Base-by-base conservation (phyloP, 441 rosid genomes). In the Populus hybrid region DNA sequence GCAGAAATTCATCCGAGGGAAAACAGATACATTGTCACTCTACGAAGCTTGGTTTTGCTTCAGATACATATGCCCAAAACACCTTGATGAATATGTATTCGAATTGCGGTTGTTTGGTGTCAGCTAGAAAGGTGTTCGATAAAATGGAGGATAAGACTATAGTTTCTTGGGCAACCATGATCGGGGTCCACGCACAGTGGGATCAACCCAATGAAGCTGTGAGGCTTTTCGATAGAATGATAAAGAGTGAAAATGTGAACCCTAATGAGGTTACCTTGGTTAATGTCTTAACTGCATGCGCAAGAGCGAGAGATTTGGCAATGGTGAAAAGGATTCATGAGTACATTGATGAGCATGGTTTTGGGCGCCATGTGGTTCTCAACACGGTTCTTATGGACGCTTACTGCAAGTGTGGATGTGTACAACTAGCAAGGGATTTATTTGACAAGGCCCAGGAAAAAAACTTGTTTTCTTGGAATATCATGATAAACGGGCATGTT, bases 401-500 rank as follows among this genome's bases (percentile, higher is more conserved):
- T 36, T 80, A 78, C 24, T 77, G 81, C 72, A 80, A 78, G 64
- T 80, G 81, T 30, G 65, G 79, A 3, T 63, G 74, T 16, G 12
- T 67, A 34, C 46, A 36, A 1, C 61, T 67, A 24, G 81, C 80
- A 14, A 75, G 70, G 40, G 46, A 75, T 67, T 5, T 76, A 34
- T 81, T 82, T 30, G 77, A 80, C 16, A 63, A 46, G 36, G 70
- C 77, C 67, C 76, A 46, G 61, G 26, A 65, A 30, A 79, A 81
- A 20, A 78, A 79, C n/a, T 66, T 69, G 69, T 70, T 81, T 72
- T 84, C 74, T 36, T 83, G 86, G 86, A 84, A 84, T 46, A 78
- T 84, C 18, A 76, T 87, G 86, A 82, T 87, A 40, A 81, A 83
- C 28, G 80, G 84, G 69, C 72, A 81, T 42, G 85, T 80, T 8